Evolutionary conservation across 1,139 yeast species (phyloP).

Genomic region (Hansenula lynferdii): DNA sequence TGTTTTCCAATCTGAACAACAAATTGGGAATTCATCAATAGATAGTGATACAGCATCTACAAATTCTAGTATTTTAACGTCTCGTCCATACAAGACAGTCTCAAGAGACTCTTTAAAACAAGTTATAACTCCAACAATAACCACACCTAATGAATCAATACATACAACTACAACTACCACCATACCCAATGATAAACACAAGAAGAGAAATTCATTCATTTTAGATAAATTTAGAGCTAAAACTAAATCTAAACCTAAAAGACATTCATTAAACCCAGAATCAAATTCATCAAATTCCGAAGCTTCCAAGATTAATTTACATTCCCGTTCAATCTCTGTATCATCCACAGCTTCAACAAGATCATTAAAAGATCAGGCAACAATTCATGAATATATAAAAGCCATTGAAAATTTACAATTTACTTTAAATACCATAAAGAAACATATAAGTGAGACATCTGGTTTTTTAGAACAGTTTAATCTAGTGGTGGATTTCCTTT

Average conservation of each 20-base stretch:
- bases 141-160: not conserved
- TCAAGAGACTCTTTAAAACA: conserved; percentile 1
- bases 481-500: conserved; percentile 6
- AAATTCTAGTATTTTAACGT: not conserved
- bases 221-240: conserved; percentile 3
- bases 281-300: not conserved
- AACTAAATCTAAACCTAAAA: not conserved
- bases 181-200: not conserved
- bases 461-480: conserved; percentile 4
- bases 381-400: conserved; percentile 8
- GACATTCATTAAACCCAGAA: not conserved
- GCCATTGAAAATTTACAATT: conserved; percentile 6
- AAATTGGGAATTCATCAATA: not conserved
- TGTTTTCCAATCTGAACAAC: conserved; percentile 3
- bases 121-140: no score
- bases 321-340: conserved; percentile 6
- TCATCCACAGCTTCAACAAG: conserved; percentile 8
- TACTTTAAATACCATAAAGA: conserved; percentile 5
- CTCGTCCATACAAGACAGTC: not conserved
- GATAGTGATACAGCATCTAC: conserved; percentile 1
- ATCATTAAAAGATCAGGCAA: conserved; percentile 10
- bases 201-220: conserved; percentile 3
- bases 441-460: conserved; percentile 1
- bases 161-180: not conserved
- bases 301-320: conserved; percentile 1